A percentile compares a stretch with the other conserved stretches of the same genome.
These are phyloP conservation scores for Reticulascus tulasneorum DNA, from an alignment of 2,329 filamentous ascomycete genomes.

Conservation along the genomic window DNA sequence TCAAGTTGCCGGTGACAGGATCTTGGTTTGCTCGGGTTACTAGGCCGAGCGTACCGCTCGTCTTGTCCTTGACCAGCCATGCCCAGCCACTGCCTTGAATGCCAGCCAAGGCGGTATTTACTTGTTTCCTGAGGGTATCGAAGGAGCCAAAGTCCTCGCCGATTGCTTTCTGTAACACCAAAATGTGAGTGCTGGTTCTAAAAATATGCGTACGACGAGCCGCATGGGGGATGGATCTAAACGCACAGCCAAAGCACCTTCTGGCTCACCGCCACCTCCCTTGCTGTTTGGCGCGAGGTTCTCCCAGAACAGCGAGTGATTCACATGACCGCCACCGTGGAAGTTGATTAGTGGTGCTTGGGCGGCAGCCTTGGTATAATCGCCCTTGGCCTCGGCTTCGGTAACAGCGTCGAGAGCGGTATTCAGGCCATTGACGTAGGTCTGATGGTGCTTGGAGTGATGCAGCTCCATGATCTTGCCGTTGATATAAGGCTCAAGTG, in stretches of 20 bases:
- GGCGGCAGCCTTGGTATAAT: conserved; percentile 43
- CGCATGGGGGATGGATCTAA: conserved; percentile 40
- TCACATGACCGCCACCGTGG: conserved; percentile 81
- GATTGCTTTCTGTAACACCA: conserved; percentile 51
- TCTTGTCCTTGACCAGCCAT: conserved; percentile 75
- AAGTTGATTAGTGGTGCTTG: conserved; percentile 63
- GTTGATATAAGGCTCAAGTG: conserved; percentile 79
- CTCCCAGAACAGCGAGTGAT: conserved; percentile 84
- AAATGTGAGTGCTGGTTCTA: background rate
- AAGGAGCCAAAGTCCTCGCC: conserved; percentile 64
- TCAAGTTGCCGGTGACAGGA: conserved; percentile 77
- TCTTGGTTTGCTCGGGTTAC: conserved; percentile 83
- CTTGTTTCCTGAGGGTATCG: conserved; percentile 60
- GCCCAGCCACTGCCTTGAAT: conserved; percentile 89
- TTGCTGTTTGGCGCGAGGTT: conserved; percentile 68
- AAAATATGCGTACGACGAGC: background rate
- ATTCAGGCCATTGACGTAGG: conserved; percentile 89
- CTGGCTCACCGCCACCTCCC: conserved; percentile 57
- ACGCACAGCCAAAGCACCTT: conserved; percentile 55
- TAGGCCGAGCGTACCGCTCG: conserved; percentile 57
- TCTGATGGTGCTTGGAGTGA: conserved; percentile 91
- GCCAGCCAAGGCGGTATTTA: conserved; percentile 64
- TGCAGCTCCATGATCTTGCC: conserved; percentile 96
- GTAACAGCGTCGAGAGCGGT: conserved; percentile 68
- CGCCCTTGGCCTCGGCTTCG: conserved; percentile 61